A percentile compares a stretch with the other conserved stretches of the same genome.
Evolutionary conservation across 192 early-diverging fungal species (phyloP).

Genomic region (Phlyctochytrium arcticum): DNA sequence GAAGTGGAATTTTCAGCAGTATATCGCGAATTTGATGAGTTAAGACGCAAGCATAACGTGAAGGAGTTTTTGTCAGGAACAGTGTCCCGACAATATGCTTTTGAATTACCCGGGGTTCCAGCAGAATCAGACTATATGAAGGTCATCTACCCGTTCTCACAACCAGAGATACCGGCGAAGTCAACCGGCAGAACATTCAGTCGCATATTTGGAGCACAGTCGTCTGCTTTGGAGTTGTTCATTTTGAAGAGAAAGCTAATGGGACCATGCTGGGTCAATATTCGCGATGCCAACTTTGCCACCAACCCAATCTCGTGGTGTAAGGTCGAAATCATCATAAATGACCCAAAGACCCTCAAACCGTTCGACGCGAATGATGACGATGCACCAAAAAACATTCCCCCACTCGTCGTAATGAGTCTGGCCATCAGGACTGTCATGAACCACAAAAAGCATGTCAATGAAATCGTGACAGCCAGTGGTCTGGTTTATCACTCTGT

Average conservation of each 20-base stretch:
- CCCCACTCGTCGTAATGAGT: constrained; percentile 83
- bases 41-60: constrained; percentile 58
- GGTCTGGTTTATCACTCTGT: constrained; percentile 69
- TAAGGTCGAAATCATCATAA: constrained; percentile 66
- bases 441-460: constrained; percentile 74
- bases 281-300: constrained; percentile 54
- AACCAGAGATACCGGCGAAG: constrained; percentile 53
- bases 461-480: constrained; percentile 84
- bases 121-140: constrained; percentile 80
- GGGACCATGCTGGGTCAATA: constrained; percentile 92
- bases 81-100: constrained; percentile 83
- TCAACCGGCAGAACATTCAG: constrained; percentile 71
- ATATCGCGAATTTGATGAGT: constrained; percentile 65
- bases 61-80: constrained; percentile 52
- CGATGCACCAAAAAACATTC: constrained; percentile 42
- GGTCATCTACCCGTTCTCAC: constrained; percentile 68
- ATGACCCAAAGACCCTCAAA: constrained; percentile 65
- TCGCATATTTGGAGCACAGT: constrained; percentile 83
- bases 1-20: constrained; percentile 66
- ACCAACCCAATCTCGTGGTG: constrained; percentile 79
- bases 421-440: constrained; percentile 79
- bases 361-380: constrained; percentile 53
- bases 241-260: constrained; percentile 91
- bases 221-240: constrained; percentile 86
- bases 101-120: constrained; percentile 82